Evolutionary conservation across 352 stramenopile species (phyloP).

Genomic region (Phytophthora ohioensis): DNA sequence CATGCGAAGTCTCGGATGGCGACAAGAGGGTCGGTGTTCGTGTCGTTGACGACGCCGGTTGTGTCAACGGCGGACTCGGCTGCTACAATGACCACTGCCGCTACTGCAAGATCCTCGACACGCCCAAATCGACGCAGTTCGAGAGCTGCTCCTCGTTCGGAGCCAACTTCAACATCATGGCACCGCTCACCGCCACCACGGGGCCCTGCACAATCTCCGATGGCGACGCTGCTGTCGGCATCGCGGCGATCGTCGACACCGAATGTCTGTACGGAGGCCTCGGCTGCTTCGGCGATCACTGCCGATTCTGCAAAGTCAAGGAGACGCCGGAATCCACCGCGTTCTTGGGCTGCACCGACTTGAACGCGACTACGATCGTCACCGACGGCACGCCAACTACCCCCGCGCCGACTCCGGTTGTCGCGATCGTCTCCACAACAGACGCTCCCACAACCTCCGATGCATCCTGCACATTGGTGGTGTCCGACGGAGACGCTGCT

Average conservation of each 20-base stretch:
- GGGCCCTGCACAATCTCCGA: constrained; percentile 32
- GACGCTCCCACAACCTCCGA: neutral
- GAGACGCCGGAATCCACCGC: constrained; percentile 42
- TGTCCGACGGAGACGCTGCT: constrained; percentile 27
- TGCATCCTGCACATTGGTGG: constrained; percentile 8
- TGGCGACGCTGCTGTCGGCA: constrained; percentile 39
- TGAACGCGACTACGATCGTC: constrained; percentile 20
- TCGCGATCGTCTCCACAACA: neutral
- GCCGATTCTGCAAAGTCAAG: constrained; percentile 50
- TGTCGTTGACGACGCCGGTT: constrained; percentile 37
- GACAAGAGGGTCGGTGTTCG: constrained; percentile 45
- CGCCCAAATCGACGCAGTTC: constrained; percentile 41
- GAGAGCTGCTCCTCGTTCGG: constrained; percentile 46
- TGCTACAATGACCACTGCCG: constrained; percentile 48
- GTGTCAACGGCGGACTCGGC: constrained; percentile 40
- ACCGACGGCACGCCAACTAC: constrained; percentile 17
- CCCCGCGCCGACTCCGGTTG: constrained; percentile 6
- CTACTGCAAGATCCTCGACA: constrained; percentile 52
- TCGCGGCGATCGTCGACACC: constrained; percentile 36
- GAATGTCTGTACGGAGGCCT: constrained; percentile 48
- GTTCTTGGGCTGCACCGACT: constrained; percentile 25
- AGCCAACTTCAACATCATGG: constrained; percentile 29
- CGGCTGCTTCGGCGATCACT: constrained; percentile 49
- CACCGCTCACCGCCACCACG: constrained; percentile 21
- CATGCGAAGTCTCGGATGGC: constrained; percentile 29